These are phyloP conservation scores for Guadua angustifolia DNA, from an alignment of 176 grass and related monocot species.

Conservation along the genomic window DNA sequence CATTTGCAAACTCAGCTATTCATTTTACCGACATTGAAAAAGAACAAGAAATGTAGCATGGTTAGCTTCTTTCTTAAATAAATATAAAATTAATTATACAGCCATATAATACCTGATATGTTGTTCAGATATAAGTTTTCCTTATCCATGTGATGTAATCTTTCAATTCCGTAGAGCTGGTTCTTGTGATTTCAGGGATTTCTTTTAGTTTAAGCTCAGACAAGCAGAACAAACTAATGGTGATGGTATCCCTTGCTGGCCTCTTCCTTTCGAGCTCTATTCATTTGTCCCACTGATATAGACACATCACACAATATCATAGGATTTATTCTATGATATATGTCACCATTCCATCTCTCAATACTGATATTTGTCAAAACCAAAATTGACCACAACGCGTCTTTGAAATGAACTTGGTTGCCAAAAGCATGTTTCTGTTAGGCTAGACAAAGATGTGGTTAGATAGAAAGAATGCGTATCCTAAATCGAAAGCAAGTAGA, in stretches of 20 bases:
- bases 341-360: not conserved
- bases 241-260: conserved; percentile 37
- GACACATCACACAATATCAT: conserved; percentile 24
- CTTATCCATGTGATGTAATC: conserved; percentile 42
- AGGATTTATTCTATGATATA: conserved; percentile 17
- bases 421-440: conserved; percentile 18
- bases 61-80: not conserved
- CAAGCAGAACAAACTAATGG: conserved; percentile 60
- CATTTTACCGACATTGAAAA: not conserved
- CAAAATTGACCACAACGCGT: conserved; percentile 30
- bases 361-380: conserved; percentile 28
- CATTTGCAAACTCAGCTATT: not conserved
- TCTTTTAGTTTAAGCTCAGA: conserved; percentile 64
- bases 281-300: conserved; percentile 28
- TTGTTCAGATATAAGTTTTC: conserved; percentile 22
- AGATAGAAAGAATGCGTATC: conserved; percentile 6
- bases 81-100: conserved; percentile 11
- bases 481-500: conserved; percentile 35
- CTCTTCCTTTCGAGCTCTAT: conserved; percentile 46
- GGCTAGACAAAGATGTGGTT: conserved; percentile 28
- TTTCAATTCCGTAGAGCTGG: conserved; percentile 35
- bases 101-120: conserved; percentile 9
- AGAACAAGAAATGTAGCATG: not conserved
- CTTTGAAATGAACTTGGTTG: conserved; percentile 31
- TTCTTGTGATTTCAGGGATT: conserved; percentile 50